Evolutionary conservation across 768 basidiomycete genomes (phyloP).

Genomic region (Sarcomyxa edulis): DNA sequence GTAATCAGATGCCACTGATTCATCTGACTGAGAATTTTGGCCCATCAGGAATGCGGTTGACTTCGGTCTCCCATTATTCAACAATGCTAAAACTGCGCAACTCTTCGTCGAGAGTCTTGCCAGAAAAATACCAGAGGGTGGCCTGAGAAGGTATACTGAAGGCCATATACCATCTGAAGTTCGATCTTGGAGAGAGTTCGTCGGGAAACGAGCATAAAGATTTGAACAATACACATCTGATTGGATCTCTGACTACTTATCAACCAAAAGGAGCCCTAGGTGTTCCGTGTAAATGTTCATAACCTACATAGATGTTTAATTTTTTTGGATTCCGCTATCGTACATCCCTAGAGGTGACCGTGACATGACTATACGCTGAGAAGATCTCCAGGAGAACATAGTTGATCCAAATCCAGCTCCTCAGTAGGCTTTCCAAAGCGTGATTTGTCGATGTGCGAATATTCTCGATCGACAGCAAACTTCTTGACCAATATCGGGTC

Average conservation of each 20-base stretch:
- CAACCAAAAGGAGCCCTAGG: slow-evolving; percentile 18
- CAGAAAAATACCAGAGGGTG: slow-evolving; percentile 78
- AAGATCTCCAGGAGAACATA: slow-evolving; percentile 48
- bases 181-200: slow-evolving; percentile 86
- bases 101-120: slow-evolving; percentile 89
- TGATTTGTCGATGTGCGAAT: slow-evolving; percentile 24
- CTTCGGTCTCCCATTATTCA: slow-evolving; percentile 88
- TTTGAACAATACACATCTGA: slow-evolving; percentile 8
- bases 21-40: slow-evolving; percentile 3
- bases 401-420: slow-evolving; percentile 40
- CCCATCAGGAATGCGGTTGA: slow-evolving; percentile 83
- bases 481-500: slow-evolving; percentile 43
- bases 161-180: slow-evolving; percentile 90
- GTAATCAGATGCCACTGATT: background rate
- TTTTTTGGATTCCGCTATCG: slow-evolving; percentile 1
- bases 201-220: slow-evolving; percentile 60
- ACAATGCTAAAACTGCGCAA: slow-evolving; percentile 83
- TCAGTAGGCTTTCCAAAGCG: slow-evolving; percentile 20
- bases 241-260: slow-evolving; percentile 1
- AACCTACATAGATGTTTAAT: background rate
- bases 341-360: too few species aligned
- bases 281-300: slow-evolving; percentile 7
- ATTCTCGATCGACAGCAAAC: slow-evolving; percentile 58
- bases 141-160: slow-evolving; percentile 73
- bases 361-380: too few species aligned